Percentiles rank a stretch among this genome's conserved stretches.
Evolutionary conservation across 169 alveolate species (phyloP).

Genomic region (Plasmodium gallinaceum): DNA sequence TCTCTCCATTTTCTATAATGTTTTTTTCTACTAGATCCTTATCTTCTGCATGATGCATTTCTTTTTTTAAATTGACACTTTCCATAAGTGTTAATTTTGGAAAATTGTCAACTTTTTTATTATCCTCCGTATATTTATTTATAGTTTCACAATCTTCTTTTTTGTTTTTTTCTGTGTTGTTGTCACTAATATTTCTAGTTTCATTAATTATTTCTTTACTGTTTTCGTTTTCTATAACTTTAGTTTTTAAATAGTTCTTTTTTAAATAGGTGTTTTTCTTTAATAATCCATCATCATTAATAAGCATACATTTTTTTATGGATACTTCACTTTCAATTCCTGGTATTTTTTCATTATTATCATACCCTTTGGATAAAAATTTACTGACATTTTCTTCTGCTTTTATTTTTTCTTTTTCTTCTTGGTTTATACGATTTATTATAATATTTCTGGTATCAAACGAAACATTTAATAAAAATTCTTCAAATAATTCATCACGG

Average conservation of each 20-base stretch:
- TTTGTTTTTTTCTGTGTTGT: conserved; percentile 8
- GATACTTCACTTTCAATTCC: conserved; percentile 26
- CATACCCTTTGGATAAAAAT: too few species aligned
- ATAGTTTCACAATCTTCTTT: conserved; percentile 44
- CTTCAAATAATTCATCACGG: conserved; percentile 63
- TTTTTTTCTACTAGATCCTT: conserved; percentile 15
- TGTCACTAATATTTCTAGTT: conserved; percentile 18
- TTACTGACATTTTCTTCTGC: background rate
- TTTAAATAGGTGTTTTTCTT: conserved; percentile 31
- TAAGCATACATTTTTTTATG: conserved; percentile 20
- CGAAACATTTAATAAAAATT: conserved; percentile 67
- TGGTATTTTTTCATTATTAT: conserved; percentile 17
- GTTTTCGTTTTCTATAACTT: conserved; percentile 17
- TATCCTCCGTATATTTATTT: conserved; percentile 13
- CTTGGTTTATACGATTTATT: conserved; percentile 69
- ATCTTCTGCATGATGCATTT: conserved; percentile 28
- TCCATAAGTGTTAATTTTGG: conserved; percentile 35
- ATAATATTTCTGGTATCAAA: conserved; percentile 59
- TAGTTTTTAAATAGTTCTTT: conserved; percentile 20
- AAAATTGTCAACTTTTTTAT: conserved; percentile 6
- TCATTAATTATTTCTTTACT: conserved; percentile 16
- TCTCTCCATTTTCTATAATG: conserved; percentile 4
- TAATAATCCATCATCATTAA: conserved; percentile 42
- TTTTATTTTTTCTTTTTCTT: conserved; percentile 57
- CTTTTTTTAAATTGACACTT: conserved; percentile 54